phyloP scores from a whole-genome alignment of 306 rosid genomes.

The Quercus bicolor region DNA sequence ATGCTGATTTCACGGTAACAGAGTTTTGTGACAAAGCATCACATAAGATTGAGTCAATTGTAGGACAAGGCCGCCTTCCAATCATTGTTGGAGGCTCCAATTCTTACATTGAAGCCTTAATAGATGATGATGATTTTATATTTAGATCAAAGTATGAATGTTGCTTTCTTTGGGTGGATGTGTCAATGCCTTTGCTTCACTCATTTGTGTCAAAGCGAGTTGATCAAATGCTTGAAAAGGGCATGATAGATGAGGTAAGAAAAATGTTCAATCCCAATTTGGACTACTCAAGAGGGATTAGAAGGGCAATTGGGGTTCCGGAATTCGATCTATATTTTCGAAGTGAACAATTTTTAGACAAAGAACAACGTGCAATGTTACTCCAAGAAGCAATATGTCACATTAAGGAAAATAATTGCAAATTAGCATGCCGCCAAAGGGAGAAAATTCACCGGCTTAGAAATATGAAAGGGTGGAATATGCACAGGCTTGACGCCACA shows the following conservation, averaged over 20 bases:
- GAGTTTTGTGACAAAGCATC: conserved; percentile 48
- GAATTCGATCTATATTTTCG: conserved; percentile 69
- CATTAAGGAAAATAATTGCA: conserved; percentile 54
- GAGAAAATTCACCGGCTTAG: conserved; percentile 52
- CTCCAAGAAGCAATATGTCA: conserved; percentile 43
- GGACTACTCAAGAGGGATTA: conserved; percentile 56
- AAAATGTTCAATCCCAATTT: conserved; percentile 41
- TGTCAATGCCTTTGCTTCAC: conserved; percentile 40
- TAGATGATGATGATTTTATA: conserved; percentile 48
- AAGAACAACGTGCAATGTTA: conserved; percentile 16
- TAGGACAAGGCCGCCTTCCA: conserved; percentile 38
- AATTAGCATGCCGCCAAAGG: conserved; percentile 54
- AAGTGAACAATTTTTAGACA: conserved; percentile 23
- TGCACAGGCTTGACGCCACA: conserved; percentile 65
- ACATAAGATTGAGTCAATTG: conserved; percentile 39
- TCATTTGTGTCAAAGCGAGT: conserved; percentile 53
- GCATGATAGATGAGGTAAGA: conserved; percentile 61
- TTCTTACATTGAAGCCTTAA: conserved; percentile 63
- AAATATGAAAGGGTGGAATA: conserved; percentile 60
- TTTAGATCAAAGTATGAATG: conserved; percentile 54
- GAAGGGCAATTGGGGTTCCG: conserved; percentile 79
- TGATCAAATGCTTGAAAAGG: conserved; percentile 54
- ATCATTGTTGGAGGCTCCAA: conserved; percentile 92
- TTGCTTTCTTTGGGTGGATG: conserved; percentile 77
- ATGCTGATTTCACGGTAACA: conserved; percentile 46